Evolutionary conservation across 805 yeast genomes (phyloP).

Genomic region (Wickerhamomyces queroliae): DNA sequence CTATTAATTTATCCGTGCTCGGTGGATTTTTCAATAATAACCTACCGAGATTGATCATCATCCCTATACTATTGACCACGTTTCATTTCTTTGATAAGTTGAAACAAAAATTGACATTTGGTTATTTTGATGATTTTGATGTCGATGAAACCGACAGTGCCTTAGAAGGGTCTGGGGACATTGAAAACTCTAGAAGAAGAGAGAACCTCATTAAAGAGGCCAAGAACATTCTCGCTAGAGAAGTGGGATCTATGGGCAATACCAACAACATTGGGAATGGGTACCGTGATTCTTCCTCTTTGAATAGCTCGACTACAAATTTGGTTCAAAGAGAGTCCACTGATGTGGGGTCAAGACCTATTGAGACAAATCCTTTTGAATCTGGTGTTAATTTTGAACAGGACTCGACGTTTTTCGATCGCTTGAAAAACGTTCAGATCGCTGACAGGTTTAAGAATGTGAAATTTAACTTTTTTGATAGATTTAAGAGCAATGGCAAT

Average conservation of each 20-base stretch:
- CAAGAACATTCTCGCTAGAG: constrained; percentile 19
- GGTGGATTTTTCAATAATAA: constrained; percentile 68
- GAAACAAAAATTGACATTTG: constrained; percentile 26
- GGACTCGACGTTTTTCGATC: neutral
- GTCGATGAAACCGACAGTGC: constrained; percentile 31
- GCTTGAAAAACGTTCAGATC: neutral
- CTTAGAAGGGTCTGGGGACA: constrained; percentile 20
- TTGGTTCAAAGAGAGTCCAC: neutral
- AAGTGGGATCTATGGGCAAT: constrained; percentile 10
- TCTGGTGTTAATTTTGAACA: neutral
- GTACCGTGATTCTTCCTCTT: neutral
- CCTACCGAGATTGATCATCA: constrained; percentile 66
- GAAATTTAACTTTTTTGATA: neutral
- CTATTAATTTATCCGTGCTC: constrained; percentile 68
- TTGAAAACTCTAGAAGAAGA: constrained; percentile 5
- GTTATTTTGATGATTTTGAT: constrained; percentile 31
- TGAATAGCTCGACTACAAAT: neutral
- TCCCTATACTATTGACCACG: constrained; percentile 62
- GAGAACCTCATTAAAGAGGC: constrained; percentile 18
- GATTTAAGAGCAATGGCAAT: neutral
- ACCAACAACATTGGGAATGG: neutral
- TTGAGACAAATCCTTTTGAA: neutral
- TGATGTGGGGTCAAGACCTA: no score
- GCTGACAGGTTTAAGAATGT: neutral
- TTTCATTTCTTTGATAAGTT: constrained; percentile 65